These are phyloP conservation scores for Blastobotrys attinorum DNA, from an alignment of 805 yeast species.

Conservation along the genomic window DNA sequence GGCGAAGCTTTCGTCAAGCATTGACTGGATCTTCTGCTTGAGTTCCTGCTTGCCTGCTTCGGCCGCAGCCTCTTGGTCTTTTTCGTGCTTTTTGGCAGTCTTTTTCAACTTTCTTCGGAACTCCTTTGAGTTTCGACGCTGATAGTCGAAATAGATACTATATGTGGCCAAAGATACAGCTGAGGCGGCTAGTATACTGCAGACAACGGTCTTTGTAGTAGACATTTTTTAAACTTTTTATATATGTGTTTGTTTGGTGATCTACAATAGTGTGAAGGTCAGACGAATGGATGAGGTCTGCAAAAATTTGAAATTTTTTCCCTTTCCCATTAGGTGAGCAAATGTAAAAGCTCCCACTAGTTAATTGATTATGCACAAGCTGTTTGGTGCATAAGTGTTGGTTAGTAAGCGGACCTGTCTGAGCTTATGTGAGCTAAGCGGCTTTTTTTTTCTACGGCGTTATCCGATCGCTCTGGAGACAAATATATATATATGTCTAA, in stretches of 20 bases:
- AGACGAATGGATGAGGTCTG: too few relatives aligned
- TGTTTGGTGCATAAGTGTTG: too few relatives aligned
- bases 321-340: too few relatives aligned
- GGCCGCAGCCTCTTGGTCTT: constrained; percentile 47
- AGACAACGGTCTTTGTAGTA: constrained; percentile 26
- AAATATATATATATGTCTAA: too few relatives aligned
- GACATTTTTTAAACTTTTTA: constrained; percentile 22
- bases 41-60: constrained; percentile 49
- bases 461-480: too few relatives aligned
- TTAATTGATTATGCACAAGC: too few relatives aligned
- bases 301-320: too few relatives aligned
- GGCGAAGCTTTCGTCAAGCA: constrained; percentile 55
- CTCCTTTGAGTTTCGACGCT: constrained; percentile 71
- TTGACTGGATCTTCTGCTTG: constrained; percentile 50
- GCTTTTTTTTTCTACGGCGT: too few relatives aligned
- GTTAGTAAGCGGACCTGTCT: too few relatives aligned
- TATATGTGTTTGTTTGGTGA: not conserved
- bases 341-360: too few relatives aligned
- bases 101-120: constrained; percentile 73
- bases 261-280: not conserved
- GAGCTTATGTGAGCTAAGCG: too few relatives aligned
- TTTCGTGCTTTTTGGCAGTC: constrained; percentile 53
- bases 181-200: constrained; percentile 24
- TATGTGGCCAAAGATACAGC: constrained; percentile 34
- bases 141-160: constrained; percentile 84